Evolutionary conservation across 139 green algal species (phyloP).

Genomic region (Chlorella sp.): DNA sequence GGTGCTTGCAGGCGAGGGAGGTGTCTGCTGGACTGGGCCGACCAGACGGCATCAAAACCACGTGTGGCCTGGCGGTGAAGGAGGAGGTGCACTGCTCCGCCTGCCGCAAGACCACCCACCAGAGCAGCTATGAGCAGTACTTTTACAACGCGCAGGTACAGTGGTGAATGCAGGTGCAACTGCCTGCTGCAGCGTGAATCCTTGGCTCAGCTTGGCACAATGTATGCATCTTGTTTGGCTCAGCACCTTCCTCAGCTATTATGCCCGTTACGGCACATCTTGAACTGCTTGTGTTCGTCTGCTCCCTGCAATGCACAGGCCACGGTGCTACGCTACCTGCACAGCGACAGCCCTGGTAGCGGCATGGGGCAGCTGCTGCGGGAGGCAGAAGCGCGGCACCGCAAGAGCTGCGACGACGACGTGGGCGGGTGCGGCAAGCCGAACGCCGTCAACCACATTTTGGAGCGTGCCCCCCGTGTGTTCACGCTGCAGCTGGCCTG

Average conservation of each 20-base stretch:
- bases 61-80: background rate
- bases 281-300: too few species aligned
- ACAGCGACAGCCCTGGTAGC: background rate
- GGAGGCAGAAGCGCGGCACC: background rate
- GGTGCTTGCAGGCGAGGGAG: constrained; percentile 11
- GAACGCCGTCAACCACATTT: background rate
- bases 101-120: background rate
- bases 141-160: background rate
- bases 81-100: background rate
- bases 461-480: constrained; percentile 44
- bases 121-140: background rate
- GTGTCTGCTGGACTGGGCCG: background rate
- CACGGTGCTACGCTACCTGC: background rate
- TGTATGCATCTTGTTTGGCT: background rate
- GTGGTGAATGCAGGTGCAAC: background rate
- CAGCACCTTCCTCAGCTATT: too few species aligned
- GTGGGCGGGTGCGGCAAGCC: background rate
- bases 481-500: constrained; percentile 78
- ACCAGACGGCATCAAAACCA: background rate
- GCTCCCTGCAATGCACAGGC: background rate
- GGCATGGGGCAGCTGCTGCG: background rate
- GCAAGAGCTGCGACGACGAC: background rate
- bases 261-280: too few species aligned
- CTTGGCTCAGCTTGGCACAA: background rate
- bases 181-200: background rate